Conservation (phyloP, 2,329 filamentous ascomycete species). For the Ceratocystis colombiana region DNA sequence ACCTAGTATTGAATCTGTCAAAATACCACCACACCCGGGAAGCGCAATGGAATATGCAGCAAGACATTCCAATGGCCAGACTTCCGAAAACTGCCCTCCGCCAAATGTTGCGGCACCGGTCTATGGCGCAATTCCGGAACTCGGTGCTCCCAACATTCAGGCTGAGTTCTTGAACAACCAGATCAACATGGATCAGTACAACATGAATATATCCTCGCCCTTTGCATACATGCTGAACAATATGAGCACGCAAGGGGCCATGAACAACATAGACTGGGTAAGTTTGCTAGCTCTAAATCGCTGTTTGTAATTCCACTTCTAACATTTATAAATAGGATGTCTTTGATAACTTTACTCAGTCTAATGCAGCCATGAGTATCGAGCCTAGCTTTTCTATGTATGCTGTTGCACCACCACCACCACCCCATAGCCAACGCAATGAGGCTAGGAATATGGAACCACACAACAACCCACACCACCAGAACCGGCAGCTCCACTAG, state of each 20-base stretch:
- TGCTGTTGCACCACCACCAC: neutral
- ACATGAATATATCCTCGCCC: neutral
- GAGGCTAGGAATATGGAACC: neutral
- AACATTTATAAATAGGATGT: conserved; percentile 36
- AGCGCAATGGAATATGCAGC: neutral
- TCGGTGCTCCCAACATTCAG: neutral
- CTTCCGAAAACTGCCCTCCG: neutral
- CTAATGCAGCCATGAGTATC: conserved; percentile 20
- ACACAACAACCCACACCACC: neutral
- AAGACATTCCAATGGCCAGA: neutral
- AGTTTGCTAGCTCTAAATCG: conserved; percentile 26
- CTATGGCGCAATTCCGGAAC: neutral
- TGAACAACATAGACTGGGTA: conserved; percentile 42
- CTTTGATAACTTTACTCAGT: conserved; percentile 48
- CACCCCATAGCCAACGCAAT: neutral
- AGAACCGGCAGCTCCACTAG: neutral
- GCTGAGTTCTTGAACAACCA: neutral
- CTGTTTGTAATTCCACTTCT: neutral
- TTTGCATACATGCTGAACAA: conserved; percentile 41
- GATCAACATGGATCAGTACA: neutral
- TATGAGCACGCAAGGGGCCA: conserved; percentile 31
- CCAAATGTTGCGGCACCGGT: neutral
- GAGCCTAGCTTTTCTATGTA: conserved; percentile 18
- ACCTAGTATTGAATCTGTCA: neutral
- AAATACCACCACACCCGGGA: neutral